Evolutionary conservation across 2,329 filamentous ascomycete species (phyloP).

Genomic region (Fonsecaea monophora): DNA sequence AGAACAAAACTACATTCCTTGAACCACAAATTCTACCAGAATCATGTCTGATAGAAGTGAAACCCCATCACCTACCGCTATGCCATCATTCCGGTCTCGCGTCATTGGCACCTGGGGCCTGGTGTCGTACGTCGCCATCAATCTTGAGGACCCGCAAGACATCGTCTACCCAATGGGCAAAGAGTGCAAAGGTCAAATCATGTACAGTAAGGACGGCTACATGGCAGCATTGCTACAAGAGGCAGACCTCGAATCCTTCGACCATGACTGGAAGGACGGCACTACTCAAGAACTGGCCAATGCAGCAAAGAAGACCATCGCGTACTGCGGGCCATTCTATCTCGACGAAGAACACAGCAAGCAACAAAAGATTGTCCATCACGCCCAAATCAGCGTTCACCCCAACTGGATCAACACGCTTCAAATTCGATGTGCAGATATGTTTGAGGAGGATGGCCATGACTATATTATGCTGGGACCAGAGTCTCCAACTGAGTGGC

Average conservation of each 20-base stretch:
- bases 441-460: constrained; percentile 26
- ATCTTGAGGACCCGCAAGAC: constrained; percentile 21
- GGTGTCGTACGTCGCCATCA: constrained; percentile 21
- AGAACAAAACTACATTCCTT: not conserved
- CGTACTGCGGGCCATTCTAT: constrained; percentile 32
- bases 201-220: constrained; percentile 33
- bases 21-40: not conserved
- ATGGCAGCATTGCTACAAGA: constrained; percentile 32
- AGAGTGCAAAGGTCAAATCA: constrained; percentile 33
- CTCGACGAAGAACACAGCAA: constrained; percentile 26
- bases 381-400: constrained; percentile 28
- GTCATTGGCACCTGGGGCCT: constrained; percentile 34
- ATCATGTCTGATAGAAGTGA: not conserved
- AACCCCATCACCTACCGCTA: not conserved
- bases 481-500: constrained; percentile 12
- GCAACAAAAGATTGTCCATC: constrained; percentile 25
- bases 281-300: constrained; percentile 22
- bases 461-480: constrained; percentile 27
- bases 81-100: constrained; percentile 26
- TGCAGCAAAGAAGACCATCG: constrained; percentile 28
- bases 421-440: constrained; percentile 27
- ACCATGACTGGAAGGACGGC: constrained; percentile 16
- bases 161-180: constrained; percentile 30
- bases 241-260: constrained; percentile 23
- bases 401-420: constrained; percentile 29